Evolutionary conservation across 345 rosid genomes (phyloP).

Genomic region (Salix exigua): DNA sequence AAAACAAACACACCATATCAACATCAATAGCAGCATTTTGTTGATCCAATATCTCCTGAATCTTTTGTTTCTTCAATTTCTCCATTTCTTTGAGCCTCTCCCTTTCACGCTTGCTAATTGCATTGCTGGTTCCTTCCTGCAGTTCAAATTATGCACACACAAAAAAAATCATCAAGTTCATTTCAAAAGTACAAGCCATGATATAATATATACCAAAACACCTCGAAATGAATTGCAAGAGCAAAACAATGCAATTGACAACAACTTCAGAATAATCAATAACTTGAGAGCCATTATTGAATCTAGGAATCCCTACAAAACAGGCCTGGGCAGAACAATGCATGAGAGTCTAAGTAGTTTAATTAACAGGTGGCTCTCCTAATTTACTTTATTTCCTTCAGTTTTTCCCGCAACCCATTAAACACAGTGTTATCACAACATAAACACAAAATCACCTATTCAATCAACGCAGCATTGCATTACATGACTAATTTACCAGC

Average conservation of each 20-base stretch:
- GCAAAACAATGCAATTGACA: neutral
- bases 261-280: neutral
- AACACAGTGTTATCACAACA: neutral
- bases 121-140: conserved; percentile 57
- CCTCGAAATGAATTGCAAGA: neutral
- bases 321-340: neutral
- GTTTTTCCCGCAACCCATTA: neutral
- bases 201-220: neutral
- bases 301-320: neutral
- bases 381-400: neutral
- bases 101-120: conserved; percentile 80
- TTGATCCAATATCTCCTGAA: conserved; percentile 83
- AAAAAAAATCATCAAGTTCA: neutral
- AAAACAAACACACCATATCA: conserved; percentile 59
- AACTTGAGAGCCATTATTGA: neutral
- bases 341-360: neutral
- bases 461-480: neutral
- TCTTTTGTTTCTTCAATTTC: conserved; percentile 77
- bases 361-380: neutral
- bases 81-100: conserved; percentile 86
- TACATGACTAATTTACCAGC: neutral
- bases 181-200: neutral
- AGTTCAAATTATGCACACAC: neutral
- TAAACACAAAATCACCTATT: neutral
- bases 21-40: conserved; percentile 95